These are phyloP conservation scores for Wickerhamomyces canadensis DNA, from an alignment of 805 yeast species.

Conservation along the genomic window DNA sequence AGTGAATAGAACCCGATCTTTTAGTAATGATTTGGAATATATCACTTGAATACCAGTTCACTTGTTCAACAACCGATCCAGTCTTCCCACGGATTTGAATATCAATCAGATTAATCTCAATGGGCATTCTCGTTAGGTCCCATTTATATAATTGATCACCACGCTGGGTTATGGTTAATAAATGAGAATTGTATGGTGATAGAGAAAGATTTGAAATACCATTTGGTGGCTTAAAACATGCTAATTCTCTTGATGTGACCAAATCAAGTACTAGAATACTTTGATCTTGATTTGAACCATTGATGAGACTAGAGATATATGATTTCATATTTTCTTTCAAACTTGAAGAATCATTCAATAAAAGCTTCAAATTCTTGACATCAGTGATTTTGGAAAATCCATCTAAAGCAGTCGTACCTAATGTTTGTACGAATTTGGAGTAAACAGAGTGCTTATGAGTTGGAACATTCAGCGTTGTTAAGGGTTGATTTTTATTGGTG, in stretches of 20 bases:
- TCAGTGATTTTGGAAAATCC: slow-evolving; percentile 43
- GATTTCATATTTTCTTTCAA: slow-evolving; percentile 9
- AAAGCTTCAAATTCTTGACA: slow-evolving; percentile 16
- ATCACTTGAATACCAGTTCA: slow-evolving; percentile 48
- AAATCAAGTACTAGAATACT: slow-evolving; percentile 45
- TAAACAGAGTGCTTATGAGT: slow-evolving; percentile 17
- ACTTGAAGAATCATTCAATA: slow-evolving; percentile 10
- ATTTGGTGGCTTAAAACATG: slow-evolving; percentile 50
- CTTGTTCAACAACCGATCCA: slow-evolving; percentile 43
- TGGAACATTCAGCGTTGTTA: slow-evolving; percentile 16
- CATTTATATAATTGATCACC: slow-evolving; percentile 63
- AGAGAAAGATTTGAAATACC: slow-evolving; percentile 57
- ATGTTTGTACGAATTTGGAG: slow-evolving; percentile 33
- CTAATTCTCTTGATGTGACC: slow-evolving; percentile 30
- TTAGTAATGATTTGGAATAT: slow-evolving; percentile 44
- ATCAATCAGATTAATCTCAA: slow-evolving; percentile 48
- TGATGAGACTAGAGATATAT: slow-evolving; percentile 12
- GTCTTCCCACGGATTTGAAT: slow-evolving; percentile 61
- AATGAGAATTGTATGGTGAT: slow-evolving; percentile 54
- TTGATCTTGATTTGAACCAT: slow-evolving; percentile 17
- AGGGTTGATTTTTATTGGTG: not conserved
- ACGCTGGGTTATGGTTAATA: slow-evolving; percentile 47
- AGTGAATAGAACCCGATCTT: slow-evolving; percentile 55
- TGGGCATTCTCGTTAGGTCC: slow-evolving; percentile 51
- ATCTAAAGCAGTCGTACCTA: slow-evolving; percentile 51